Evolutionary conservation across 441 rosid species (phyloP), one percentile per base, ranked within the genome.

Genomic region (Pelargonium myrrhifolium): DNA sequence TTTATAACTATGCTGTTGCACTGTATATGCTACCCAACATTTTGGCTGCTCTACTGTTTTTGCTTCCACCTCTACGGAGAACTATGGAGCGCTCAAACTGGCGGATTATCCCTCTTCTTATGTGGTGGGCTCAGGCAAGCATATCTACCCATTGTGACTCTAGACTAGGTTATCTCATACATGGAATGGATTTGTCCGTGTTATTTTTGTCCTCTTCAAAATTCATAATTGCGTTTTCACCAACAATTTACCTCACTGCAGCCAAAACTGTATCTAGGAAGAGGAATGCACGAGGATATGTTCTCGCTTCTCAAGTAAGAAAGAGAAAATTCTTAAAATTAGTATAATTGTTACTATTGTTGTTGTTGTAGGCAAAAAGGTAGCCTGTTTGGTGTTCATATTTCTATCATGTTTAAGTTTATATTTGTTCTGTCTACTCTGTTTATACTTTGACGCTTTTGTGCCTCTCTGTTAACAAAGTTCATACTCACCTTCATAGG

Each of bases 51-150:
- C 28, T 85, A 35, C 49, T 92, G 62, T 95, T 95, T 81, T 77
- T 90, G 62, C 78, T 89, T 81, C 99, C 98, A 72, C 86, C 84
- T 71, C 47, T 89, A 49, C 86, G 97, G 78, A 89, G 89, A 75
- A 71, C 71, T 42, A 86, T 95, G 93, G 99, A 95, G 83, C 86
- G 84, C 43, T 95, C 99, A 65, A 95, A 92, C 73, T 82, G 81
- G 86, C 80, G 78, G 65, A 85, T 90, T 67, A 61, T 89, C 70
- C 92, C 93, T 69, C 68, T 89, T 66, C 70, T 90, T 70, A 86
- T 95, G 92, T 95, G 99, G 99, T 95, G 99, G 98, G 88, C 99
- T 70, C 99, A 95, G 93, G 99, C 71, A 87, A 84, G 90, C 77
- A 75, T 73, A 60, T 66, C 60, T 64, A 14, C 67, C 18, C 15